phyloP scores from a whole-genome alignment of 2,329 filamentous ascomycete genomes.

The Sporothrix euskadiensis region DNA sequence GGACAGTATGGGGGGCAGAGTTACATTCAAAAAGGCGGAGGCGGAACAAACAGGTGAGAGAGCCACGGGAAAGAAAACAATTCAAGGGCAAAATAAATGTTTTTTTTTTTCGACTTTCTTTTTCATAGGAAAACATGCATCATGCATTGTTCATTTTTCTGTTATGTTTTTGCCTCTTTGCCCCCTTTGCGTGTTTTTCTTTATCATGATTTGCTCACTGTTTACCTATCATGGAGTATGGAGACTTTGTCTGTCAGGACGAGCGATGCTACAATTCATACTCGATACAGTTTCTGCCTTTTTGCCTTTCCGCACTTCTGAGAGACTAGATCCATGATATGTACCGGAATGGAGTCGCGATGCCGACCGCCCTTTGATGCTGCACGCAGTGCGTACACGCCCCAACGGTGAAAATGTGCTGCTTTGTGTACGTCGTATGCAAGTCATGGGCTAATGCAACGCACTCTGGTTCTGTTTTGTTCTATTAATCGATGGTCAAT shows the following conservation, averaged over 20 bases:
- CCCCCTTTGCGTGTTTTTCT: background rate
- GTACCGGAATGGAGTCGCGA: background rate
- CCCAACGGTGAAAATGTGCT: conserved; percentile 5
- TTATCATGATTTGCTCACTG: background rate
- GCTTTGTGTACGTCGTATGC: conserved; percentile 18
- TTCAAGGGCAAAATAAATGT: background rate
- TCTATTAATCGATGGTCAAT: background rate
- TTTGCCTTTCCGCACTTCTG: background rate
- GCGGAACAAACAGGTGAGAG: conserved; percentile 14
- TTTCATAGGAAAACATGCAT: background rate
- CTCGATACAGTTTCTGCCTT: background rate
- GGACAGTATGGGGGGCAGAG: conserved; percentile 24
- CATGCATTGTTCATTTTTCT: background rate
- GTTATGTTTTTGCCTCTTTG: background rate
- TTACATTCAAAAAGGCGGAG: conserved; percentile 28
- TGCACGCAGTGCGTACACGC: background rate
- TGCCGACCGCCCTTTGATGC: conserved; percentile 11
- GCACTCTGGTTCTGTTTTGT: background rate
- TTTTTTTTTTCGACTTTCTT: background rate
- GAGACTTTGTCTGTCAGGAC: background rate
- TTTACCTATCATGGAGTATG: background rate
- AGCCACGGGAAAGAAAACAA: background rate
- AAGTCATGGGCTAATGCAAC: conserved; percentile 29
- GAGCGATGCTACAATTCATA: background rate
- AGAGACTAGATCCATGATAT: background rate